A percentile compares a stretch with the other conserved stretches of the same genome.
These are phyloP conservation scores for Gyrodon lividus DNA, from an alignment of 768 basidiomycete species.

Conservation along the genomic window DNA sequence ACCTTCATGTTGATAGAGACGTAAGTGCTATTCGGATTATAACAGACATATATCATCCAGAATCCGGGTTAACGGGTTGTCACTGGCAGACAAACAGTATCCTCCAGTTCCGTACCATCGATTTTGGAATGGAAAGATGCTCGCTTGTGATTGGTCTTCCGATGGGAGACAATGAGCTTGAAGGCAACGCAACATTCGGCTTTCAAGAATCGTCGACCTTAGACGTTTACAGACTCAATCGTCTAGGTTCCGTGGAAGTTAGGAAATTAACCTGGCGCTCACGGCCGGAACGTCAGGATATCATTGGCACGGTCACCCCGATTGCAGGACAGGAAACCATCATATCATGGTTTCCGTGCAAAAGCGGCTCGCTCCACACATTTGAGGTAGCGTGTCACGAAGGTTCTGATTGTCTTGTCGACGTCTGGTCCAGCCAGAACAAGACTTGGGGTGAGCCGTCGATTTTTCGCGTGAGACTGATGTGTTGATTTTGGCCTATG, in stretches of 20 bases:
- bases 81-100: background rate
- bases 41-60: too few species aligned
- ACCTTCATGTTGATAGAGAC: background rate
- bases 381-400: background rate
- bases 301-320: background rate
- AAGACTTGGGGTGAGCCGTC: background rate
- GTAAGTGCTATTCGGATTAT: background rate
- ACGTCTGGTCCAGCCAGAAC: background rate
- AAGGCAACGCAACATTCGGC: background rate
- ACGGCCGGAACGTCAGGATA: background rate
- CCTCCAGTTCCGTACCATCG: background rate
- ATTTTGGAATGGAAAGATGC: background rate
- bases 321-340: background rate
- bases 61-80: too few species aligned
- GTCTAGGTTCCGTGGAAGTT: background rate
- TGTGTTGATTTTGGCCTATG: background rate
- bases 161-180: background rate
- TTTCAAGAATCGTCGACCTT: background rate
- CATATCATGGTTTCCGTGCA: background rate
- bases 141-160: background rate
- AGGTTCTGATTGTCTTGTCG: background rate
- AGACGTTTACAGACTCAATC: background rate
- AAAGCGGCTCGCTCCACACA: background rate
- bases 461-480: background rate
- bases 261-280: background rate